Conservation (phyloP, 169 alveolate genomes). For the Hepatocystis sp. region DNA sequence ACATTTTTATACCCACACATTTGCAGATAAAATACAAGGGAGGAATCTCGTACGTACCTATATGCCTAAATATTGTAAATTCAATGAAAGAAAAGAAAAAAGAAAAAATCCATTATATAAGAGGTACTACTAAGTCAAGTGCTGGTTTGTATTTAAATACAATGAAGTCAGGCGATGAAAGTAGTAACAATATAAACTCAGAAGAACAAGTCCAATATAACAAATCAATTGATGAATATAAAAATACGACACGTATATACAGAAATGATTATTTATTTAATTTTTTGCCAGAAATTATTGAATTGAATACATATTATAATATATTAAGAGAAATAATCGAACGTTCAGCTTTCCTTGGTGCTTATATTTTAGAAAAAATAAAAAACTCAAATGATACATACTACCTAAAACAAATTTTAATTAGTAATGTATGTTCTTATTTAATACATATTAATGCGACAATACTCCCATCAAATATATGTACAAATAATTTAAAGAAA, state of each 20-base stretch:
- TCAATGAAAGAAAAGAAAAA: constrained; percentile 40
- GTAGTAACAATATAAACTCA: constrained; percentile 5
- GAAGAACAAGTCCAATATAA: constrained; percentile 41
- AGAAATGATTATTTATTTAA: constrained; percentile 55
- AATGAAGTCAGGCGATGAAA: constrained; percentile 21
- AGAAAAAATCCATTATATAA: constrained; percentile 45
- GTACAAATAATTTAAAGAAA: constrained; percentile 34
- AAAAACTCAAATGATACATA: constrained; percentile 31
- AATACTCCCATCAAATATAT: constrained; percentile 35
- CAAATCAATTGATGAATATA: constrained; percentile 55
- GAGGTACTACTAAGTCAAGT: constrained; percentile 23
- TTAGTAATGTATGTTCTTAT: constrained; percentile 56
- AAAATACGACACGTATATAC: constrained; percentile 33
- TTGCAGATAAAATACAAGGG: constrained; percentile 9
- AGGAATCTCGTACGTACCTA: constrained; percentile 41
- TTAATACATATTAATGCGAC: constrained; percentile 65
- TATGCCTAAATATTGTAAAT: constrained; percentile 58
- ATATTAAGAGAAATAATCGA: constrained; percentile 47
- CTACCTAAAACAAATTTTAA: constrained; percentile 43
- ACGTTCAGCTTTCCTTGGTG: constrained; percentile 64
- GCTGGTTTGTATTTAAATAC: constrained; percentile 12
- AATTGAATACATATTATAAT: constrained; percentile 29
- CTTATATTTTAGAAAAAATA: constrained; percentile 40
- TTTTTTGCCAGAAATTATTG: constrained; percentile 49
- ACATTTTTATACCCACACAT: not conserved